Evolutionary conservation across 129 eudicot genomes (phyloP).

Genomic region (Lactuca saligna): DNA sequence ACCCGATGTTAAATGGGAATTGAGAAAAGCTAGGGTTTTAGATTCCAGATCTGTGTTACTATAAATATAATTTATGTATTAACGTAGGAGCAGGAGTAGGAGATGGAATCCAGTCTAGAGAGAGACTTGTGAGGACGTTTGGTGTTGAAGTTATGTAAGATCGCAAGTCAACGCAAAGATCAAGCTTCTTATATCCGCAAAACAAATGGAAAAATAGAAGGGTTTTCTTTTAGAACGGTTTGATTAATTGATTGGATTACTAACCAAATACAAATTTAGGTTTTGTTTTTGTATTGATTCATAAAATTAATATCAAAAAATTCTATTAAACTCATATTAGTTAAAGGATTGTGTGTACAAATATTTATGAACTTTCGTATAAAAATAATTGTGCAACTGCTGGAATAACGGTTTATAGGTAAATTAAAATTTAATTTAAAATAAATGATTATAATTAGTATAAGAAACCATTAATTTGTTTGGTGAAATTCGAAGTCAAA

Average conservation of each 20-base stretch:
- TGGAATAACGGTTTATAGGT: too few relatives aligned
- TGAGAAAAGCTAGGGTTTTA: conserved; percentile 18
- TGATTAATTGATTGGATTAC: background rate
- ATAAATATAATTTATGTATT: background rate
- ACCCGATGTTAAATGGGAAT: conserved; percentile 2
- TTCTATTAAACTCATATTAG: too few relatives aligned
- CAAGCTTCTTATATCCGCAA: conserved; percentile 1
- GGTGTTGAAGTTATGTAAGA: background rate
- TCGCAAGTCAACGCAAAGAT: conserved; percentile 19
- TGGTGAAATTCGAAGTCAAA: too few relatives aligned
- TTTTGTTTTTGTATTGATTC: too few relatives aligned
- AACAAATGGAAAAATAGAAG: too few relatives aligned
- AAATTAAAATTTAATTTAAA: too few relatives aligned
- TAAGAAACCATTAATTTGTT: too few relatives aligned
- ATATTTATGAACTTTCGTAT: too few relatives aligned
- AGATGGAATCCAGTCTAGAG: background rate
- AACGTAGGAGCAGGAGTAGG: background rate
- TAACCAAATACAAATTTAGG: background rate
- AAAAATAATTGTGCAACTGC: too few relatives aligned
- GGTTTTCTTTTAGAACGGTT: background rate
- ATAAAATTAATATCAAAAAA: too few relatives aligned
- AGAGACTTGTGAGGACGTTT: conserved; percentile 9
- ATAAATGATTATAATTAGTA: too few relatives aligned
- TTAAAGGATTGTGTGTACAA: too few relatives aligned
- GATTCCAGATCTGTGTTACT: conserved; percentile 28